Percentiles rank a stretch among this genome's conserved stretches.
phyloP scores from a whole-genome alignment of 345 rosid species.

The Populus ilicifolia region DNA sequence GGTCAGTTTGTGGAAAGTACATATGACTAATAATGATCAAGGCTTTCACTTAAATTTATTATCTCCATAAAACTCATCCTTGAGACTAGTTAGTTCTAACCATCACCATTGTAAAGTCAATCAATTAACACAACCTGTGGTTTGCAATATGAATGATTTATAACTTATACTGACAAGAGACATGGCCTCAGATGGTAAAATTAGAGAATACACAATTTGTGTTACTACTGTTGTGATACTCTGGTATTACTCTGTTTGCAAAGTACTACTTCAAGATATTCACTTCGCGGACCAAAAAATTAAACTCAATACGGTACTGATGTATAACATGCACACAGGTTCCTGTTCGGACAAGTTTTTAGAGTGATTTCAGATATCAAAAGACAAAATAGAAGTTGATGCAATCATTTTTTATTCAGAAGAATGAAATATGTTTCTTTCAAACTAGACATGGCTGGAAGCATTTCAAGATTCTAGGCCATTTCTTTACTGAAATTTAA shows the following conservation, averaged over 20 bases:
- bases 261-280: background rate
- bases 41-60: background rate
- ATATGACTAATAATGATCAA: background rate
- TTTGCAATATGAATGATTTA: background rate
- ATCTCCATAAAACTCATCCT: background rate
- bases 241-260: background rate
- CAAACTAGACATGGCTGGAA: background rate
- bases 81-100: background rate
- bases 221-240: too few relatives aligned
- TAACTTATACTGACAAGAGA: background rate
- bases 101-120: background rate
- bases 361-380: background rate
- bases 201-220: background rate
- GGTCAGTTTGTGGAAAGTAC: slow-evolving; percentile 10
- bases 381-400: background rate
- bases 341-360: background rate
- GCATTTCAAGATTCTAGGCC: background rate
- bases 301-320: background rate
- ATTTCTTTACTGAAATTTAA: background rate
- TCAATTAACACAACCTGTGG: background rate
- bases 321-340: background rate
- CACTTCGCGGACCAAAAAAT: background rate
- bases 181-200: background rate
- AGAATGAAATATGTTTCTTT: background rate
- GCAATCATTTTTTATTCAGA: background rate